Evolutionary conservation across 345 rosid genomes (phyloP).

Genomic region (Ailanthus altissimus): DNA sequence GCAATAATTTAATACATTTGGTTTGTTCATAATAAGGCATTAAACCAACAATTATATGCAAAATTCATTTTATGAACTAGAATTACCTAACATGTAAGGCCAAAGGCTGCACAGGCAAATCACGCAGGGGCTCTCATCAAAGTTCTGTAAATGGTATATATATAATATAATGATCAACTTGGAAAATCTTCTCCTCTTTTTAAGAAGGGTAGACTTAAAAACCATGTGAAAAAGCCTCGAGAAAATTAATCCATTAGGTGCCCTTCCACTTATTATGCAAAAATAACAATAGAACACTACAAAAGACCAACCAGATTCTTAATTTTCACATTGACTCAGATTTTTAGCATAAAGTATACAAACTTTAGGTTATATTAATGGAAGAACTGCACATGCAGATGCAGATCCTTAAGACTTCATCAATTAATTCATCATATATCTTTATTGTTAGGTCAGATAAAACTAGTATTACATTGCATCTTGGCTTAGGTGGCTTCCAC

Average conservation of each 20-base stretch:
- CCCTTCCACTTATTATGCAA: conserved; percentile 17
- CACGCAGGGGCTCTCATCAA: neutral
- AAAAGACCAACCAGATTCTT: conserved; percentile 22
- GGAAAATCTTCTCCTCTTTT: neutral
- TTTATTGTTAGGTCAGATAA: conserved; percentile 27
- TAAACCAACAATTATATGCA: neutral
- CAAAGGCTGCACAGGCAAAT: neutral
- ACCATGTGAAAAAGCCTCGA: conserved; percentile 21
- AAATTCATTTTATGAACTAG: neutral
- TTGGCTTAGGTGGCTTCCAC: conserved; percentile 32
- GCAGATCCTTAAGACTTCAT: neutral
- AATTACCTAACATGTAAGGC: neutral
- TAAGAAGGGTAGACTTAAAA: neutral
- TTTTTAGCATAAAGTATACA: too few species aligned
- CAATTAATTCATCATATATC: neutral
- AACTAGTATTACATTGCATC: neutral
- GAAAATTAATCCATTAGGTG: conserved; percentile 19
- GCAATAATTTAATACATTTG: neutral
- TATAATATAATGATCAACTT: neutral
- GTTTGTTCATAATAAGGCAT: neutral
- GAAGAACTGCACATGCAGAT: conserved; percentile 1
- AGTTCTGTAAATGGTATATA: too few species aligned
- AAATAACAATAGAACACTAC: conserved; percentile 3
- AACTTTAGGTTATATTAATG: neutral
- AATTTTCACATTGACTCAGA: neutral